Percentiles rank a stretch among this genome's conserved stretches.
Evolutionary conservation across 768 basidiomycete genomes (phyloP).

Genomic region (Boletus pseudo-olivaceus): DNA sequence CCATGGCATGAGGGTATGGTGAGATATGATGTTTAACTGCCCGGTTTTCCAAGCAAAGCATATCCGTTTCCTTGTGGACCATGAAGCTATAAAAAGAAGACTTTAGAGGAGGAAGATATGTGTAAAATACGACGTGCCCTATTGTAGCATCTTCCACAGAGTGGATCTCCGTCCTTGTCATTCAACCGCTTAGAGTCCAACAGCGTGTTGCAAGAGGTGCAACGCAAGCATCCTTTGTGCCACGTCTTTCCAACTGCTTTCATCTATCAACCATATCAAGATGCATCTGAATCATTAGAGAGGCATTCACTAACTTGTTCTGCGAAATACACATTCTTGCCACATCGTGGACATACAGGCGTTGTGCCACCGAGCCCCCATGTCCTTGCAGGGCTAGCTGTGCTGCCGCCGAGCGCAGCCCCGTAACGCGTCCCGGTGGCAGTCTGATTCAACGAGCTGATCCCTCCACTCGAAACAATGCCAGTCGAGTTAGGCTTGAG

Average conservation of each 20-base stretch:
- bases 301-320: constrained; percentile 54
- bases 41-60: constrained; percentile 58
- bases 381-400: constrained; percentile 40
- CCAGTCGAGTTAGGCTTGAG: constrained; percentile 27
- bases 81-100: constrained; percentile 46
- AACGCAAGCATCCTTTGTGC: constrained; percentile 77
- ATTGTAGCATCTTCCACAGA: constrained; percentile 69
- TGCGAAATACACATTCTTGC: constrained; percentile 79
- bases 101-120: neutral
- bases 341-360: constrained; percentile 65
- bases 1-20: neutral
- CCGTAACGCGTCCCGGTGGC: constrained; percentile 69
- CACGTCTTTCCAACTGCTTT: constrained; percentile 80
- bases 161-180: constrained; percentile 71
- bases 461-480: constrained; percentile 1
- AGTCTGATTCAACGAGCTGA: constrained; percentile 37
- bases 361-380: constrained; percentile 52
- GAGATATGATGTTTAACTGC: constrained; percentile 30
- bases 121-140: constrained; percentile 40
- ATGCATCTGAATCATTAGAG: neutral
- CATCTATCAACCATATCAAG: constrained; percentile 42
- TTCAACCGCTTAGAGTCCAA: constrained; percentile 72
- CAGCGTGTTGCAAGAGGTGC: constrained; percentile 61
- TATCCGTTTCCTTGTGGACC: constrained; percentile 75
- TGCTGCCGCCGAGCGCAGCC: constrained; percentile 44